Evolutionary conservation across 1,284 basidiomycete genomes (phyloP).

Genomic region (Earliella scabrosa): DNA sequence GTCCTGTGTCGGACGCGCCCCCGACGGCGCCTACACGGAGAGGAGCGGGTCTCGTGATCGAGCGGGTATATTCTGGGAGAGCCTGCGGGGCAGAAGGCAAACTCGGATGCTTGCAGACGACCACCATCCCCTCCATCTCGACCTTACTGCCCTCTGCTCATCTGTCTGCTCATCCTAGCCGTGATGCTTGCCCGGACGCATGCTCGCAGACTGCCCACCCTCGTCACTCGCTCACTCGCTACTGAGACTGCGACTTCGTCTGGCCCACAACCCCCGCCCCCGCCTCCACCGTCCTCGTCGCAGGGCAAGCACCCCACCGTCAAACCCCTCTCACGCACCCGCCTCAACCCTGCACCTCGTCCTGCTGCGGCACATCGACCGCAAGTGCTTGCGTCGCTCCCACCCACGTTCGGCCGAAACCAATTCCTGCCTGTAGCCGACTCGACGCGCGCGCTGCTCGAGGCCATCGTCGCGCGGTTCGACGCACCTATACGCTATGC

Average conservation of each 20-base stretch:
- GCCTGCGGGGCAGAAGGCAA: conserved; percentile 2
- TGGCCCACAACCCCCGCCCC: conserved; percentile 35
- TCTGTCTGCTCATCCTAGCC: conserved; percentile 5
- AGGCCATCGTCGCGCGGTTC: conserved; percentile 77
- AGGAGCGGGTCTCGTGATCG: conserved; percentile 8
- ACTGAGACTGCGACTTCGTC: conserved; percentile 49
- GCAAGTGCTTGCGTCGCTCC: conserved; percentile 55
- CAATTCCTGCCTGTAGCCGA: conserved; percentile 79
- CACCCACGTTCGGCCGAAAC: conserved; percentile 78
- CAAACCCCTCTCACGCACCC: conserved; percentile 37
- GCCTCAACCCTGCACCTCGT: conserved; percentile 55
- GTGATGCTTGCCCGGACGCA: conserved; percentile 24
- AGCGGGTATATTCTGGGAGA: neutral
- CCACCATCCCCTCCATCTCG: conserved; percentile 1
- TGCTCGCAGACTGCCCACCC: conserved; percentile 26
- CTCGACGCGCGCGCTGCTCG: conserved; percentile 77
- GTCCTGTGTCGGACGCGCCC: too few species aligned
- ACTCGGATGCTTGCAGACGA: conserved; percentile 12
- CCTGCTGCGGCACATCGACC: conserved; percentile 48
- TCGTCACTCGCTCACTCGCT: conserved; percentile 47
- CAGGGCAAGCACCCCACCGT: conserved; percentile 30
- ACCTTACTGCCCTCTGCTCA: neutral
- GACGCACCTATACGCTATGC: conserved; percentile 90
- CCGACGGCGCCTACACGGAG: neutral
- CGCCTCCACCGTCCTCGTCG: conserved; percentile 41